Evolutionary conservation across 2,329 filamentous ascomycete species (phyloP), one percentile per base, ranked within the genome.

Genomic region (Microthyrium microscopicum): DNA sequence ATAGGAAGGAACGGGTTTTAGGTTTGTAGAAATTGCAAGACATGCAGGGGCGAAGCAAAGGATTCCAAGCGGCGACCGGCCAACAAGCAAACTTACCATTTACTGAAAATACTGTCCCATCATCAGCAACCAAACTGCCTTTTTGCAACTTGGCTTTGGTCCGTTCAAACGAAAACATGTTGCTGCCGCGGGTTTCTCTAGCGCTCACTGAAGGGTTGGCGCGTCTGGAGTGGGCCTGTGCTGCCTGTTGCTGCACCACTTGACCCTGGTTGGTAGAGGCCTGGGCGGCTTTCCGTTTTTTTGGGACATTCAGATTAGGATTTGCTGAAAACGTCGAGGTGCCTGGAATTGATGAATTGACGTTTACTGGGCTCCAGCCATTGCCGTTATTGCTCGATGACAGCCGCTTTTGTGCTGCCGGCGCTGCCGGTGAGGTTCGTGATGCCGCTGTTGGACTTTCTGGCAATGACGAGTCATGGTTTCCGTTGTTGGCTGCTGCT

Each of bases 91-190:
- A 22, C 75, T 62, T 69, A 94, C 87, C 89, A 61, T 98, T 91
- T 42, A 83, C 64, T 44, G 71, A 68, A 46, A 94, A 63, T 35
- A 75, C 68, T 28, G 83, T 89, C 43, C 89, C 89, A 59, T 95
- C 84, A 53, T 98, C 89, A 39, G 89, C 82, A 45, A 78, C 69
- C 51, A 98, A 66, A 50, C 77, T 76, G 36, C 80, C 80, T 47
- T 78, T 76, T 44, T 52, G 52, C 37, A 85, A 66, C 37, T 66
- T 67, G 31, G 69, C 70, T 37, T 72, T 70, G 48, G 68, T 73
- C 40, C 73, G 73, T 41, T 82, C 76, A 56, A 95, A 95, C 27
- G 71, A 83, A 60, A 94, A 70, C 73, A 95, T 77, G 54, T 91
- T 94, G n/a, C n/a, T n/a, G n/a, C n/a, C n/a, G n/a, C n/a, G n/a